Evolutionary conservation across 1,139 yeast genomes (phyloP).

Genomic region (Pichia kudriavzevii): DNA sequence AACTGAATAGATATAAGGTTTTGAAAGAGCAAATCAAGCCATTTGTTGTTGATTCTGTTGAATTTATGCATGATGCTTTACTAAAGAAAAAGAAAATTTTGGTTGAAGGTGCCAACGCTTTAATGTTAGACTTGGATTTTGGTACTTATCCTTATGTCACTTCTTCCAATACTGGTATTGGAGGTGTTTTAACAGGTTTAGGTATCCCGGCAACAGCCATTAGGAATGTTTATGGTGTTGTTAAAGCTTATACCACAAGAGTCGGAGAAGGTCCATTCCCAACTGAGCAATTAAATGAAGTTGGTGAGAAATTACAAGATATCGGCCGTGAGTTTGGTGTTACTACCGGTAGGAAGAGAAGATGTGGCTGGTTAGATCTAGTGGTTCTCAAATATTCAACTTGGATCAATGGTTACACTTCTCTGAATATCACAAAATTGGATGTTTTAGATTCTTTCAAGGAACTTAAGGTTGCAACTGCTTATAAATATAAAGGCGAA

Average conservation of each 20-base stretch:
- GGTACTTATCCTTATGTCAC: slow-evolving; percentile 99
- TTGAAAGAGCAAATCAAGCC: slow-evolving; percentile 75
- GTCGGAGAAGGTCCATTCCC: slow-evolving; percentile 99
- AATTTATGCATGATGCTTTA: slow-evolving; percentile 82
- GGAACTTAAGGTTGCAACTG: slow-evolving; percentile 80
- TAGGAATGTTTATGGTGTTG: slow-evolving; percentile 84
- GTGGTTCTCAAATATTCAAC: slow-evolving; percentile 91
- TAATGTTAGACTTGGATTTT: slow-evolving; percentile 94
- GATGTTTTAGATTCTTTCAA: slow-evolving; percentile 88
- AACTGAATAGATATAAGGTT: slow-evolving; percentile 66
- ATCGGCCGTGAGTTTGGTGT: slow-evolving; percentile 97
- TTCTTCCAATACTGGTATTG: slow-evolving; percentile 91
- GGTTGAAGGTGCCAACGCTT: slow-evolving; percentile 97
- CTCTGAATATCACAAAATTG: slow-evolving; percentile 87
- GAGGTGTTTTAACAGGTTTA: slow-evolving; percentile 96
- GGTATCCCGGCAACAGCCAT: slow-evolving; percentile 88
- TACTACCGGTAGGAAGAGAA: slow-evolving; percentile 97
- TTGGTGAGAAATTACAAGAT: slow-evolving; percentile 79
- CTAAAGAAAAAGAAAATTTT: slow-evolving; percentile 73
- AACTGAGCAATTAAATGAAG: slow-evolving; percentile 84
- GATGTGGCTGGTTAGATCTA: slow-evolving; percentile 99
- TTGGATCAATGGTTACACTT: slow-evolving; percentile 88
- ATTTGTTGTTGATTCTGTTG: slow-evolving; percentile 87
- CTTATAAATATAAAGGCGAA: slow-evolving; percentile 74
- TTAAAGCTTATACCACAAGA: slow-evolving; percentile 96